Percentiles rank a stretch among this genome's conserved stretches.
These are phyloP conservation scores for Yarrowia sp. DNA, from an alignment of 805 yeast species.

Conservation along the genomic window DNA sequence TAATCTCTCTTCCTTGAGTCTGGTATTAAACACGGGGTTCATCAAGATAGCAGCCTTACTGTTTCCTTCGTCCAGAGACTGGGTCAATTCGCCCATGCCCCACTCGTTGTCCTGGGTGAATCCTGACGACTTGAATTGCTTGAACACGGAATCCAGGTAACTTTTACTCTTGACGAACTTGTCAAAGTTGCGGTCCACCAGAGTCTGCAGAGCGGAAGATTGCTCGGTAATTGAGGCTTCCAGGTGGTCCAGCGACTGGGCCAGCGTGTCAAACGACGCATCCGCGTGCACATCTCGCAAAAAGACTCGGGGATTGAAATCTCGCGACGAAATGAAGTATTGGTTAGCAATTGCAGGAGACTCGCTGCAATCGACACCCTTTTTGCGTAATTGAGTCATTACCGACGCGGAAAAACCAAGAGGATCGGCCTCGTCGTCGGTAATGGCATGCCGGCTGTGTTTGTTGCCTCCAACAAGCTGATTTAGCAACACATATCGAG, in stretches of 20 bases:
- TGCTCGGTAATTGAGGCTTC: constrained; percentile 59
- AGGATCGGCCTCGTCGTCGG: constrained; percentile 59
- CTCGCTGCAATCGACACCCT: constrained; percentile 52
- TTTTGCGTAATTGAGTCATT: constrained; percentile 53
- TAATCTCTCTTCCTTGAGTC: constrained; percentile 58
- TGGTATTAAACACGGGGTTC: constrained; percentile 65
- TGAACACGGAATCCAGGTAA: constrained; percentile 65
- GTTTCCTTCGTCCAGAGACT: constrained; percentile 56
- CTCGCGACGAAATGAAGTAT: constrained; percentile 62
- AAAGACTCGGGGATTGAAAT: constrained; percentile 64
- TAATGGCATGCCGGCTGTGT: constrained; percentile 39
- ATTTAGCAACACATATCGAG: constrained; percentile 43
- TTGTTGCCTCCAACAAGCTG: constrained; percentile 45
- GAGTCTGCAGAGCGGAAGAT: constrained; percentile 57
- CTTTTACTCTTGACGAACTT: constrained; percentile 71
- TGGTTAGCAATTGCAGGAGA: constrained; percentile 52
- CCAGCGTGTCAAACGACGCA: constrained; percentile 61
- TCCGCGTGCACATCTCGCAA: constrained; percentile 62
- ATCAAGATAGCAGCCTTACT: constrained; percentile 60
- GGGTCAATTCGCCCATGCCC: constrained; percentile 51
- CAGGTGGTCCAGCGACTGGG: constrained; percentile 57
- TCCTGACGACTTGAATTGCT: constrained; percentile 57
- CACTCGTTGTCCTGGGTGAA: constrained; percentile 47
- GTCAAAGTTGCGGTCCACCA: constrained; percentile 67
- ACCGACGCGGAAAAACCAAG: constrained; percentile 61